Evolutionary conservation across 1,139 yeast genomes (phyloP).

Genomic region (Yamadazyma atmosphaerica): DNA sequence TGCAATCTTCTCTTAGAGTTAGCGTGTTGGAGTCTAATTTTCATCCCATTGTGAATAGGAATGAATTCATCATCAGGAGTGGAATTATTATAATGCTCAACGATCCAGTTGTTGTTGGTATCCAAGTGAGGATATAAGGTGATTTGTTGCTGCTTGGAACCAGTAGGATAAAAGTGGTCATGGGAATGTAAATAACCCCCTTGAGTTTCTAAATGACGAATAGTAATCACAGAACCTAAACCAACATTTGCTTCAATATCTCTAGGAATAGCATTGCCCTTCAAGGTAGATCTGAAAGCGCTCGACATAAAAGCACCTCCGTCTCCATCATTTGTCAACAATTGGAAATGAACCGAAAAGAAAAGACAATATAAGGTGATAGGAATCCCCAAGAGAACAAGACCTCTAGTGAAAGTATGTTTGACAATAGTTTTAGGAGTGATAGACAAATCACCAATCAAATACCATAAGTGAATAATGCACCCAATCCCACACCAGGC

Average conservation of each 20-base stretch:
- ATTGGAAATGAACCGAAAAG: conserved; percentile 77
- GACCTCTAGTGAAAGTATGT: conserved; percentile 60
- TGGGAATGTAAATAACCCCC: conserved; percentile 98
- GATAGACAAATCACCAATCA: conserved; percentile 82
- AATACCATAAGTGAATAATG: conserved; percentile 78
- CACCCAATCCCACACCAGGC: conserved; percentile 88
- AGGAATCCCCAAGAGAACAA: conserved; percentile 70
- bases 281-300: conserved; percentile 78
- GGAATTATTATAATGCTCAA: conserved; percentile 65
- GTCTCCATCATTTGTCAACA: conserved; percentile 75
- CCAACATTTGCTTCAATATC: conserved; percentile 82
- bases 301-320: conserved; percentile 90
- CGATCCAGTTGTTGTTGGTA: conserved; percentile 79
- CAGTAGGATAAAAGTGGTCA: conserved; percentile 78
- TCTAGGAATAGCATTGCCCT: conserved; percentile 68
- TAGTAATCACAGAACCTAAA: conserved; percentile 72
- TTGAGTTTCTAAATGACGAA: conserved; percentile 81
- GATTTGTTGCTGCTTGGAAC: conserved; percentile 93
- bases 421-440: conserved; percentile 46
- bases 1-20: conserved; percentile 80
- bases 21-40: conserved; percentile 75
- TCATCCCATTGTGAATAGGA: conserved; percentile 72
- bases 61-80: conserved; percentile 54
- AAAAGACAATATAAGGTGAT: conserved; percentile 62
- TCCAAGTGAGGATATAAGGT: conserved; percentile 94